A percentile compares a stretch with the other conserved stretches of the same genome.
phyloP scores from a whole-genome alignment of 495 filamentous ascomycete genomes.

The Tuber microsphaerosporum region DNA sequence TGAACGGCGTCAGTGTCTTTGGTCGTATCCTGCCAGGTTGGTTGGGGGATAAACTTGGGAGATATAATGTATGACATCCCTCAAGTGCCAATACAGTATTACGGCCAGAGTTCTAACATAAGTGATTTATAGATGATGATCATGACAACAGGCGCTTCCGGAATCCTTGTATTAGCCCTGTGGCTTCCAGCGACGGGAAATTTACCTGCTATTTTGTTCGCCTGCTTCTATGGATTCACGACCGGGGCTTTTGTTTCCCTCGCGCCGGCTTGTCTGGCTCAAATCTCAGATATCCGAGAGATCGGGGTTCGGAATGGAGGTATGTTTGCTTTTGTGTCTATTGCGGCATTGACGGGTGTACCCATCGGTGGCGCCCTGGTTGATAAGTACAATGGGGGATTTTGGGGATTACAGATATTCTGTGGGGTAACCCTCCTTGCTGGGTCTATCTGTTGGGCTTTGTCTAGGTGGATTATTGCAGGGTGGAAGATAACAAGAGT shows the following conservation, averaged over 20 bases:
- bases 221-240: conserved; percentile 62
- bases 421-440: conserved; percentile 55
- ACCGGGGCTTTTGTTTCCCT: conserved; percentile 67
- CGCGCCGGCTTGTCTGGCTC: conserved; percentile 56
- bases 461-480: conserved; percentile 44
- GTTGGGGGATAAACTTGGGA: conserved; percentile 63
- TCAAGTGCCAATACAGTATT: not conserved
- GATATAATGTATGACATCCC: conserved; percentile 53
- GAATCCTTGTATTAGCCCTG: conserved; percentile 59
- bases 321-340: conserved; percentile 55
- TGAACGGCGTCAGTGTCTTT: conserved; percentile 62
- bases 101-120: not conserved
- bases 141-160: conserved; percentile 53
- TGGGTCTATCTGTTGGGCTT: conserved; percentile 49
- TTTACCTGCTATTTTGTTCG: conserved; percentile 59
- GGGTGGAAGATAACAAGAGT: conserved; percentile 45
- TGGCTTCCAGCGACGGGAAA: conserved; percentile 60
- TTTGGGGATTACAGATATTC: conserved; percentile 58
- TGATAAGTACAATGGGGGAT: conserved; percentile 50
- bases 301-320: conserved; percentile 68
- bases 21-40: conserved; percentile 70
- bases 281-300: conserved; percentile 64
- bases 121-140: conserved; percentile 47
- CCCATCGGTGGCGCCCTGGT: conserved; percentile 70
- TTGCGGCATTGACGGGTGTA: conserved; percentile 61